Conservation (phyloP, 2,329 filamentous ascomycete species). For the Metarhizium rileyi region DNA sequence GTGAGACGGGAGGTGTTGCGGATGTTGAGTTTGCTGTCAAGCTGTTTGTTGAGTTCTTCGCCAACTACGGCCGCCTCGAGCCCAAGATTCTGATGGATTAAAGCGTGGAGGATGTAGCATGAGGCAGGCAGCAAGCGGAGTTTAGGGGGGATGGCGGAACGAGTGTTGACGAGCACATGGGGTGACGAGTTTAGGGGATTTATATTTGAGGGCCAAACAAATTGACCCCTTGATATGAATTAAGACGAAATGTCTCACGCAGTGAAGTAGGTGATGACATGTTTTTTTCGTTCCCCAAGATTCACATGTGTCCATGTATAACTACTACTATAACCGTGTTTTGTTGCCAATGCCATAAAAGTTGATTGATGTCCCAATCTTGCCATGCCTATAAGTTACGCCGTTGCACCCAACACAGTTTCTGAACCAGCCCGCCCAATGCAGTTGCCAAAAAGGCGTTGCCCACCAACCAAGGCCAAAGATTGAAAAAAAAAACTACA, state of each 20-base stretch:
- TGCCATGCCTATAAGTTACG: neutral
- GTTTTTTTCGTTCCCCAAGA: neutral
- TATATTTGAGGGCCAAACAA: neutral
- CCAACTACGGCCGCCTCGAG: constrained; percentile 74
- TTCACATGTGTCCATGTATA: neutral
- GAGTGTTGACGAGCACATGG: neutral
- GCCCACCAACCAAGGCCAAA: neutral
- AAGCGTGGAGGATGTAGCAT: neutral
- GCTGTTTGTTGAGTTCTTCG: constrained; percentile 81
- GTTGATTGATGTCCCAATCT: neutral
- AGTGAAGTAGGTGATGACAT: constrained; percentile 13
- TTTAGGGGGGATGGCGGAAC: neutral
- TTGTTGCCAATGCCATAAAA: neutral
- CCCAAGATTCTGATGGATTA: constrained; percentile 76
- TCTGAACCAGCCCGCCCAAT: neutral
- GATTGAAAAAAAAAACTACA: neutral
- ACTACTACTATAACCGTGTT: neutral
- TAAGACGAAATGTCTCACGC: neutral
- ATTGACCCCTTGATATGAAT: neutral
- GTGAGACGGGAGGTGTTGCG: constrained; percentile 80
- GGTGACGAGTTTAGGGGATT: neutral
- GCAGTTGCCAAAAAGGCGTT: neutral
- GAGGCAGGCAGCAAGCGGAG: neutral
- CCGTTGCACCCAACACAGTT: neutral
- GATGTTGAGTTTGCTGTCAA: constrained; percentile 82